A percentile compares a stretch with the other conserved stretches of the same genome.
Evolutionary conservation across 2,329 filamentous ascomycete species (phyloP).

Genomic region (Herpotrichia juniperi): DNA sequence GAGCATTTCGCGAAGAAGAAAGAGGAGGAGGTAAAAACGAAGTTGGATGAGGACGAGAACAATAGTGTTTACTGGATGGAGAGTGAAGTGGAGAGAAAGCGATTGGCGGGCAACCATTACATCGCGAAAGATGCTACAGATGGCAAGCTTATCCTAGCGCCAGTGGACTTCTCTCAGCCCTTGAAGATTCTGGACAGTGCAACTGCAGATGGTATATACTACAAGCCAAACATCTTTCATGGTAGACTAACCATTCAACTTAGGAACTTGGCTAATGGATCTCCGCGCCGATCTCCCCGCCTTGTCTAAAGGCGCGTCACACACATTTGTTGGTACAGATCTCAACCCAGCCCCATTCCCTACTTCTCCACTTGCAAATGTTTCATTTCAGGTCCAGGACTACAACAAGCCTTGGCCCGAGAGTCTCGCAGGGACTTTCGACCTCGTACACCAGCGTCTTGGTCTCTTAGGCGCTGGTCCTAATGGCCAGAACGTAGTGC

Average conservation of each 20-base stretch:
- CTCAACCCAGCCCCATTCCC: neutral
- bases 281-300: neutral
- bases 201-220: conserved; percentile 7
- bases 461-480: neutral
- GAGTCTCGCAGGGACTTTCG: neutral
- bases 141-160: neutral
- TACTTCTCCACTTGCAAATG: neutral
- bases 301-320: neutral
- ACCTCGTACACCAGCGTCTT: conserved; percentile 7
- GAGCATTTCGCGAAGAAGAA: neutral
- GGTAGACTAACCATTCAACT: neutral
- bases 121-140: conserved; percentile 7
- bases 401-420: conserved; percentile 2
- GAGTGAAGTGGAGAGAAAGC: conserved; percentile 6
- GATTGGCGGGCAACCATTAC: conserved; percentile 4
- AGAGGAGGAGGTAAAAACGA: neutral
- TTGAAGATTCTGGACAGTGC: conserved; percentile 5
- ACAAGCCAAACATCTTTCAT: neutral
- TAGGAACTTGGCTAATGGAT: conserved; percentile 6
- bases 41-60: neutral
- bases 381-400: conserved; percentile 3
- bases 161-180: neutral
- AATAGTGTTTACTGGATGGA: conserved; percentile 4
- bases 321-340: conserved; percentile 7
- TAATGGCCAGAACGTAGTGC: neutral